Evolutionary conservation across 768 basidiomycete species (phyloP).

Genomic region (Termitomyces sp.): DNA sequence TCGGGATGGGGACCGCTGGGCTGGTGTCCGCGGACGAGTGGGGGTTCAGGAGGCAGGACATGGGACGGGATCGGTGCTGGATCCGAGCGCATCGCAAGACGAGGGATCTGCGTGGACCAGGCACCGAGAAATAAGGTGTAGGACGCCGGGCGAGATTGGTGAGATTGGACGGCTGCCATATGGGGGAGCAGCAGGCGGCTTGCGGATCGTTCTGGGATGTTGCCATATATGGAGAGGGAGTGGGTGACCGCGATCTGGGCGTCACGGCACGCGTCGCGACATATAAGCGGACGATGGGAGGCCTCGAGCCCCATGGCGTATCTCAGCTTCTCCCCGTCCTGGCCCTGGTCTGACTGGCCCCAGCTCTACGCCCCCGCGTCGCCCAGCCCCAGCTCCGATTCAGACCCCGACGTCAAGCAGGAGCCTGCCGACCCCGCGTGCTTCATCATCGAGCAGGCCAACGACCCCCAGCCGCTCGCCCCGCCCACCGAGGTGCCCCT

Average conservation of each 20-base stretch:
- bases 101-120: neutral
- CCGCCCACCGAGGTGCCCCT: slow-evolving; percentile 68
- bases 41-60: no score
- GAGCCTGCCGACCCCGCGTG: slow-evolving; percentile 38
- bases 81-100: slow-evolving; percentile 1
- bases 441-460: slow-evolving; percentile 43
- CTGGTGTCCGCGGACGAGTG: neutral
- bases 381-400: slow-evolving; percentile 8
- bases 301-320: neutral
- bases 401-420: slow-evolving; percentile 28
- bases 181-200: slow-evolving; percentile 16
- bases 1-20: no score
- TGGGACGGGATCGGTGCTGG: neutral
- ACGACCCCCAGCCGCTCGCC: slow-evolving; percentile 34
- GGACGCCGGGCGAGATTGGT: slow-evolving; percentile 4
- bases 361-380: neutral
- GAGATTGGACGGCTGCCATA: neutral
- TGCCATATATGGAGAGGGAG: slow-evolving; percentile 4
- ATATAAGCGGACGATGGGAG: slow-evolving; percentile 14
- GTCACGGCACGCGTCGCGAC: slow-evolving; percentile 4
- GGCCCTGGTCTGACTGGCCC: neutral
- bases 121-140: slow-evolving; percentile 4
- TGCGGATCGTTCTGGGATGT: slow-evolving; percentile 22
- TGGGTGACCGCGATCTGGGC: slow-evolving; percentile 21
- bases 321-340: neutral